Evolutionary conservation across 2,329 filamentous ascomycete species (phyloP).

Genomic region (Escovopsis sp.): DNA sequence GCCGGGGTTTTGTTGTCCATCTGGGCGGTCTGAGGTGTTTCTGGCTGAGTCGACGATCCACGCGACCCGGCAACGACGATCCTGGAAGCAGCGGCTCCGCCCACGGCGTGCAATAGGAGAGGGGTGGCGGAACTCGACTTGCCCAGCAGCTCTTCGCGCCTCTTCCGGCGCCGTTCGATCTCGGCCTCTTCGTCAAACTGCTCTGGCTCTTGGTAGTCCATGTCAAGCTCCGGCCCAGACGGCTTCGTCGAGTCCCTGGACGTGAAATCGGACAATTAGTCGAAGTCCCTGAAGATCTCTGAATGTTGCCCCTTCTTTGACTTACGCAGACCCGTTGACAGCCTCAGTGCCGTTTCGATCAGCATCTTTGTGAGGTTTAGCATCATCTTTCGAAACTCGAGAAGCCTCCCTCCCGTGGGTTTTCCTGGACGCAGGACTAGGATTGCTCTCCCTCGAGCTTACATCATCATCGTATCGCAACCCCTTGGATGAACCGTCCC

Average conservation of each 20-base stretch:
- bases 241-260: conserved; percentile 7
- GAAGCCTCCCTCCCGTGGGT: conserved; percentile 42
- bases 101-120: conserved; percentile 59
- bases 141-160: conserved; percentile 70
- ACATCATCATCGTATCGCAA: conserved; percentile 29
- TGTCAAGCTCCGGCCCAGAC: conserved; percentile 18
- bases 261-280: conserved; percentile 9
- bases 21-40: conserved; percentile 21
- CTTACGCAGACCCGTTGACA: conserved; percentile 1
- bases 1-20: conserved; percentile 22
- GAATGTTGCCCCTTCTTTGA: neutral
- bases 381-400: conserved; percentile 43
- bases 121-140: conserved; percentile 64
- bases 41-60: conserved; percentile 31
- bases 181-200: conserved; percentile 67
- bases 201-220: conserved; percentile 37
- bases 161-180: conserved; percentile 71
- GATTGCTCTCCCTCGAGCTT: conserved; percentile 29
- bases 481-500: conserved; percentile 8
- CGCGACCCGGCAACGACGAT: conserved; percentile 32
- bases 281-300: too few relatives aligned
- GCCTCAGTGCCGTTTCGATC: neutral
- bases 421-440: conserved; percentile 50
- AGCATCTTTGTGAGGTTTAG: conserved; percentile 48
- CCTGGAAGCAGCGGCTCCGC: conserved; percentile 43